These are phyloP conservation scores for Penicillium sp. DNA, from an alignment of 2,329 filamentous ascomycete species.

Conservation along the genomic window DNA sequence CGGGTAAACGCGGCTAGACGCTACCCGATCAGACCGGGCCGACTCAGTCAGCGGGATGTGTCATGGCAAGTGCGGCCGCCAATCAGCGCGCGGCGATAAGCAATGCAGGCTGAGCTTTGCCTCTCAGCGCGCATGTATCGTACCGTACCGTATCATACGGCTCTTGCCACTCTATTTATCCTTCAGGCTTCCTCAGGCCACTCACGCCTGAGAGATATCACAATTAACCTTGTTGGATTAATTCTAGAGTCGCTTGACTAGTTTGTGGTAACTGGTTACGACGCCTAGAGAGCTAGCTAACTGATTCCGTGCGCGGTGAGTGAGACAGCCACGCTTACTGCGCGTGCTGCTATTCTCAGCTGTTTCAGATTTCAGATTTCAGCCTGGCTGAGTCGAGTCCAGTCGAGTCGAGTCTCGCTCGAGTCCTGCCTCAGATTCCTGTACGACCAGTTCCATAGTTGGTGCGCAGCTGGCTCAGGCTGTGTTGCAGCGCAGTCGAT, in stretches of 20 bases:
- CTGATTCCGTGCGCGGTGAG: neutral
- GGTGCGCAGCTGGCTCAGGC: no score
- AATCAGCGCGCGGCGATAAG: constrained; percentile 9
- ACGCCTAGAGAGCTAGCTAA: no score
- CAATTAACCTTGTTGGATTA: no score
- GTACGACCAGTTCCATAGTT: neutral
- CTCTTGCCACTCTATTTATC: neutral
- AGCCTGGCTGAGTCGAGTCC: no score
- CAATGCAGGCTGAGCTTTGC: neutral
- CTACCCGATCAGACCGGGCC: neutral
- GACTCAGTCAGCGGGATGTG: constrained; percentile 13
- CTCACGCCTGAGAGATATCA: neutral
- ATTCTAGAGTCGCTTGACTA: neutral
- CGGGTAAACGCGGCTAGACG: neutral
- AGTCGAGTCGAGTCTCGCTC: no score
- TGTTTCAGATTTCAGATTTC: no score
- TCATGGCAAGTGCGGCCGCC: constrained; percentile 4
- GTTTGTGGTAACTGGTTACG: no score
- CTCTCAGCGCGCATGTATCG: neutral
- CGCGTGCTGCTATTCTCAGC: no score
- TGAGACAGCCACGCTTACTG: neutral
- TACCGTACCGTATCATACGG: neutral
- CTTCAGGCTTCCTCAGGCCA: no score
- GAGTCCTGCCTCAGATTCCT: neutral
- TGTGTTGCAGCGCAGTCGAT: no score